phyloP scores from a whole-genome alignment of 192 early-diverging fungal genomes.

The Pilaira anomala region DNA sequence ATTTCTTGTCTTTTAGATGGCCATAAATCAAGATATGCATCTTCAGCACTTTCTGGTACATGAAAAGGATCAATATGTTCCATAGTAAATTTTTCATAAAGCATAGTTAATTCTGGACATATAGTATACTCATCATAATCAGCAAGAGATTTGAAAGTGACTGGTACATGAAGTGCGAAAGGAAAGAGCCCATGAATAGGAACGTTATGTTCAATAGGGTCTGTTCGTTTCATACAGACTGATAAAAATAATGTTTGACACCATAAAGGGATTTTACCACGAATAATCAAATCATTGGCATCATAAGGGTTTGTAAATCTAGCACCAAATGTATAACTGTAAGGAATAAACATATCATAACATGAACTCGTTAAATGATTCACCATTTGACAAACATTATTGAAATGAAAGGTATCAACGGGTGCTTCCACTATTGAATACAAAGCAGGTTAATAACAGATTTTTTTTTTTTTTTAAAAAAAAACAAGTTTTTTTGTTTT shows the following conservation, averaged over 20 bases:
- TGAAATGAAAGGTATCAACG: slow-evolving; percentile 21
- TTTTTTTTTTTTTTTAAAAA: too few species aligned
- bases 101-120: slow-evolving; percentile 1
- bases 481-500: background rate
- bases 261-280: slow-evolving; percentile 25
- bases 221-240: slow-evolving; percentile 5
- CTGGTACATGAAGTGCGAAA: slow-evolving; percentile 22
- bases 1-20: background rate
- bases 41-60: background rate
- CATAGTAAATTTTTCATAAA: slow-evolving; percentile 11
- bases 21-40: background rate
- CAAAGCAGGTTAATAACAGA: background rate
- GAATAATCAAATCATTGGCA: slow-evolving; percentile 19
- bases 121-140: background rate
- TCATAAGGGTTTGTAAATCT: slow-evolving; percentile 27
- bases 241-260: slow-evolving; percentile 28
- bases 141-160: slow-evolving; percentile 14
- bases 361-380: background rate
- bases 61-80: slow-evolving; percentile 4
- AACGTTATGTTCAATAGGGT: slow-evolving; percentile 14
- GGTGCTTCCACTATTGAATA: slow-evolving; percentile 11
- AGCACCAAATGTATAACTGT: slow-evolving; percentile 31
- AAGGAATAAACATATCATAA: slow-evolving; percentile 22
- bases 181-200: slow-evolving; percentile 14
- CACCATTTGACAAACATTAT: background rate